phyloP scores from a whole-genome alignment of 176 grass and related monocot species.

The Typha latifolia region DNA sequence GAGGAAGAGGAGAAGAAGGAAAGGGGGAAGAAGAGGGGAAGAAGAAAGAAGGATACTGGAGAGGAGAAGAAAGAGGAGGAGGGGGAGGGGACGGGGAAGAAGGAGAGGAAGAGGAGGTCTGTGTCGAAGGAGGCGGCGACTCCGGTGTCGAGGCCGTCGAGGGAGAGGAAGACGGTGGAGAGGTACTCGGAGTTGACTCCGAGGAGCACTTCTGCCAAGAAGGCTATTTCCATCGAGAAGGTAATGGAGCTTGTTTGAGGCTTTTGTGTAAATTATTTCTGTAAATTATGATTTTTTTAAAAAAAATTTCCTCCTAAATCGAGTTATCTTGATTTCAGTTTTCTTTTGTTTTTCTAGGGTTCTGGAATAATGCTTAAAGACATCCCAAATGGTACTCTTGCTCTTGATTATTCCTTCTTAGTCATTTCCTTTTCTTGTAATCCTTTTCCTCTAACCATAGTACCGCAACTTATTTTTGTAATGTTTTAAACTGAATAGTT shows the following conservation, averaged over 20 bases:
- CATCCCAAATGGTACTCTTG: slow-evolving; percentile 71
- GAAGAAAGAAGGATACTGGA: neutral
- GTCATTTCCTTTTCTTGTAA: neutral
- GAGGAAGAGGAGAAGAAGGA: neutral
- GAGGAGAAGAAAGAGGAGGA: neutral
- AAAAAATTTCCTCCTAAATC: neutral
- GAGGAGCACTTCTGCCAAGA: slow-evolving; percentile 32
- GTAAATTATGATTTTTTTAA: neutral
- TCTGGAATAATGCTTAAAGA: slow-evolving; percentile 89
- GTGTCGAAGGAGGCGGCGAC: neutral
- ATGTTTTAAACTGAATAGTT: neutral
- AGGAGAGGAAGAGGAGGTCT: neutral
- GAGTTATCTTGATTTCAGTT: neutral
- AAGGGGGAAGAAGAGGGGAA: neutral
- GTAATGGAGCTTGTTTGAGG: slow-evolving; percentile 21
- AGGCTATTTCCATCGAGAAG: slow-evolving; percentile 55
- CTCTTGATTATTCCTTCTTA: neutral
- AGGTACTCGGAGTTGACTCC: slow-evolving; percentile 60
- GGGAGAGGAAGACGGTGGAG: slow-evolving; percentile 90
- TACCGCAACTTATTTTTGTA: neutral
- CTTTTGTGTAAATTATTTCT: neutral
- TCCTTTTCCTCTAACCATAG: neutral
- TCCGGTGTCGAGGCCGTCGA: slow-evolving; percentile 40
- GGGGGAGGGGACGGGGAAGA: neutral
- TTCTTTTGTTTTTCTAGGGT: slow-evolving; percentile 34